phyloP scores from a whole-genome alignment of 176 grass and related monocot species.

The Phyllostachys edulis region DNA sequence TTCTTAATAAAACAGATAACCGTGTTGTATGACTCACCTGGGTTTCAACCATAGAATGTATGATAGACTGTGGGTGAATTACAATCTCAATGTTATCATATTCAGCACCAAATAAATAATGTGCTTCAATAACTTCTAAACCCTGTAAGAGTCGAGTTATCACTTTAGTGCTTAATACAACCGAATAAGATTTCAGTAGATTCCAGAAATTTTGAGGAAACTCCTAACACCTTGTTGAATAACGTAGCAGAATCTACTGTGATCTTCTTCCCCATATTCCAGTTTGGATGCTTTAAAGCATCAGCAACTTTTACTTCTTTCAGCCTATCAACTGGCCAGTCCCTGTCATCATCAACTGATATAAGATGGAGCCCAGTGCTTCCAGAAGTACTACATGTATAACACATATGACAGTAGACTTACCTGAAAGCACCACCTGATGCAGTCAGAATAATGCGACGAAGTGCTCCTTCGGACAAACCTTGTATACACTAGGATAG shows the following conservation, averaged over 20 bases:
- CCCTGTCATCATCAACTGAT: slow-evolving; percentile 44
- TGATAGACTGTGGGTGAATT: slow-evolving; percentile 98
- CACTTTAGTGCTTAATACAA: slow-evolving; percentile 21
- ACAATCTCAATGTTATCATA: slow-evolving; percentile 96
- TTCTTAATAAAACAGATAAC: background rate
- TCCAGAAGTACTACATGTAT: slow-evolving; percentile 19
- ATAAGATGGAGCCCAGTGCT: slow-evolving; percentile 32
- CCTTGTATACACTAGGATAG: slow-evolving; percentile 87
- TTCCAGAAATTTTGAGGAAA: background rate
- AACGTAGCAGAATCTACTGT: slow-evolving; percentile 98
- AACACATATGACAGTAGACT: slow-evolving; percentile 1
- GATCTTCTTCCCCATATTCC: slow-evolving; percentile 99
- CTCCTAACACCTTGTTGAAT: slow-evolving; percentile 81
- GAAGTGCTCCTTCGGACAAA: slow-evolving; percentile 78
- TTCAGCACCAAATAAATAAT: slow-evolving; percentile 91
- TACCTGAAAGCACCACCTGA: slow-evolving; percentile 98
- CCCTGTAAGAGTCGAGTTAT: slow-evolving; percentile 52
- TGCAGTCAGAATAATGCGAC: slow-evolving; percentile 92
- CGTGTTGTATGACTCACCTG: slow-evolving; percentile 49
- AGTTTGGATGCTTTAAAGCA: slow-evolving; percentile 96
- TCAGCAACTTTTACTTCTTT: slow-evolving; percentile 98
- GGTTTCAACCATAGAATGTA: slow-evolving; percentile 98
- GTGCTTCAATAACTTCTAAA: slow-evolving; percentile 98
- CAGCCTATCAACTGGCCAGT: slow-evolving; percentile 83
- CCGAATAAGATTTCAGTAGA: background rate